phyloP scores from a whole-genome alignment of 768 basidiomycete species.

The Tylopilus intermedius region DNA sequence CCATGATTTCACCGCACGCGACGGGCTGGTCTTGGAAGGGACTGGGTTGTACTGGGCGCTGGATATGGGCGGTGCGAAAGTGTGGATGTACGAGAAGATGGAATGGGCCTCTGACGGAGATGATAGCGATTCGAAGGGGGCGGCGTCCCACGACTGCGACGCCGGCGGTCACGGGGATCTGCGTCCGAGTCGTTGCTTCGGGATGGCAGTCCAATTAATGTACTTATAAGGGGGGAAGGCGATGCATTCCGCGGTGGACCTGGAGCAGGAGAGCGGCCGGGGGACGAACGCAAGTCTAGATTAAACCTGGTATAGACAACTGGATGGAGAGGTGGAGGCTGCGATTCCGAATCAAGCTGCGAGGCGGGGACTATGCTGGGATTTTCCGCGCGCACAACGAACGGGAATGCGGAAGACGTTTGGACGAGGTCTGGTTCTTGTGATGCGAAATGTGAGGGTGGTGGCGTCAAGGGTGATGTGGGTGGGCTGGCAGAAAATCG shows the following conservation, averaged over 20 bases:
- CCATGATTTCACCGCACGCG: slow-evolving; percentile 9
- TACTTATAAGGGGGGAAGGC: slow-evolving; percentile 5
- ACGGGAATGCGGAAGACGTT: slow-evolving; percentile 40
- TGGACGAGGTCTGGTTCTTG: slow-evolving; percentile 45
- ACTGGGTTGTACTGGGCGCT: slow-evolving; percentile 8
- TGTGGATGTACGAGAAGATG: slow-evolving; percentile 11
- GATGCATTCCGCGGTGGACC: slow-evolving; percentile 4
- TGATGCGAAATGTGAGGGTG: slow-evolving; percentile 29
- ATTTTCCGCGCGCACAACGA: slow-evolving; percentile 29
- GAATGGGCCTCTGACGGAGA: slow-evolving; percentile 26
- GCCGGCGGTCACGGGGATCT: slow-evolving; percentile 7
- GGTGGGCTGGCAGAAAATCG: slow-evolving; percentile 19
- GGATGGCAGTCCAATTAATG: slow-evolving; percentile 9
- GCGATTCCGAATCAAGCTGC: slow-evolving; percentile 34
- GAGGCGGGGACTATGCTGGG: slow-evolving; percentile 33
- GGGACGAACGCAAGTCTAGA: slow-evolving; percentile 23
- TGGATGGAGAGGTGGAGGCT: slow-evolving; percentile 25
- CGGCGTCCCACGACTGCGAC: slow-evolving; percentile 7
- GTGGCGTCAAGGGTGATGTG: slow-evolving; percentile 29
- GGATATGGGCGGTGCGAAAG: slow-evolving; percentile 19
- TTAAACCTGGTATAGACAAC: slow-evolving; percentile 37
- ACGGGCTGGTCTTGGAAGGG: slow-evolving; percentile 14
- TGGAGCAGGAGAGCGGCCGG: slow-evolving; percentile 2
- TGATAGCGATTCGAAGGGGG: slow-evolving; percentile 25
- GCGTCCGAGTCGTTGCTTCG: slow-evolving; percentile 5